phyloP scores from a whole-genome alignment of 257 asterid genomes.

The Forsythia suspensa region DNA sequence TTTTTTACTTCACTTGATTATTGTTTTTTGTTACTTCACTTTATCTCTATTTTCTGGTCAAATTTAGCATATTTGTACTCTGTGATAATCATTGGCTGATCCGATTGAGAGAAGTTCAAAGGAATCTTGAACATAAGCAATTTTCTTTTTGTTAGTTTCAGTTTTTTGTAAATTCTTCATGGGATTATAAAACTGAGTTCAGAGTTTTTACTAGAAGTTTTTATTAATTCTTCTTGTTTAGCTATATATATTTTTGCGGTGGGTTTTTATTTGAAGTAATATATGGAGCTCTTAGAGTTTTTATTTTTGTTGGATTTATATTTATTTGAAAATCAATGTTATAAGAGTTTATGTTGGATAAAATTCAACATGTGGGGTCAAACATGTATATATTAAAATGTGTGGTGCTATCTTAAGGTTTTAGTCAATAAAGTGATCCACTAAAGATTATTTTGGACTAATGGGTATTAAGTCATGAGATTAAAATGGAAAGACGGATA shows the following conservation, averaged over 20 bases:
- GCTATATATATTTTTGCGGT: not conserved
- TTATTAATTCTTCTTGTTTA: not conserved
- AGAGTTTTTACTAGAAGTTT: not conserved
- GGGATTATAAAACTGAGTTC: not conserved
- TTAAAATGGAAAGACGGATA: too few species aligned
- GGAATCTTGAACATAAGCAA: slow-evolving; percentile 32
- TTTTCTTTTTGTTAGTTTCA: not conserved
- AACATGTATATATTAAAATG: too few species aligned
- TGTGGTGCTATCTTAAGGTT: too few species aligned
- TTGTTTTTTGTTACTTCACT: not conserved
- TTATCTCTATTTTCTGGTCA: not conserved
- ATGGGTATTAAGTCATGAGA: too few species aligned
- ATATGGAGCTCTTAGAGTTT: not conserved
- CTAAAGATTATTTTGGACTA: too few species aligned
- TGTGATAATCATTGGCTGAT: slow-evolving; percentile 15
- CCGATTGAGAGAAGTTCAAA: slow-evolving; percentile 18
- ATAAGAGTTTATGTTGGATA: not conserved
- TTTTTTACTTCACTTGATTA: too few species aligned
- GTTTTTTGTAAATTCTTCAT: not conserved
- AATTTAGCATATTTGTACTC: slow-evolving; percentile 13
- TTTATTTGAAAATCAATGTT: not conserved
- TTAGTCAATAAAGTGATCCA: too few species aligned
- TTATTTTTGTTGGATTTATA: slow-evolving; percentile 5
- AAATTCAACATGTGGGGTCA: not conserved
- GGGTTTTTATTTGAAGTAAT: slow-evolving; percentile 3